phyloP scores from a whole-genome alignment of 2,329 filamentous ascomycete genomes.

The Lecanoromycetidae sp. region DNA sequence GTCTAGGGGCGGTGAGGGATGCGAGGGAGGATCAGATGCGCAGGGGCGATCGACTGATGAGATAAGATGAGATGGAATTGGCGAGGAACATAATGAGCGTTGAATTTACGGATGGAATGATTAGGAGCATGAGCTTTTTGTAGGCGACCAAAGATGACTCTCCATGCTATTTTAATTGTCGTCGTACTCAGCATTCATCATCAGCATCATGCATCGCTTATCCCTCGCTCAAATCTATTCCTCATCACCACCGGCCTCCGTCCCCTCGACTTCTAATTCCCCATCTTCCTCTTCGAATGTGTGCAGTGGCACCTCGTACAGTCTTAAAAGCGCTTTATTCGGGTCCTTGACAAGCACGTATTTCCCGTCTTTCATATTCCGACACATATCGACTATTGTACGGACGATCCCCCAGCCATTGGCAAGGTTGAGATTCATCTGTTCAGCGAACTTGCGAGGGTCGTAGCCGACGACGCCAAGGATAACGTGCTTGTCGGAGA shows the following conservation, averaged over 20 bases:
- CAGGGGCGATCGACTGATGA: background rate
- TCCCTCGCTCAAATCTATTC: slow-evolving; percentile 3
- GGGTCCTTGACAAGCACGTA: slow-evolving; percentile 65
- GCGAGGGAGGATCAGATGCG: background rate
- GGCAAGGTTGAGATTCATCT: slow-evolving; percentile 95
- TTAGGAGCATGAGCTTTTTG: too few relatives aligned
- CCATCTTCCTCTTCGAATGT: slow-evolving; percentile 86
- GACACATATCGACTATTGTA: slow-evolving; percentile 79
- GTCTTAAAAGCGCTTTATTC: slow-evolving; percentile 86
- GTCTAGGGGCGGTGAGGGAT: background rate
- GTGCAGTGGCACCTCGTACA: slow-evolving; percentile 79
- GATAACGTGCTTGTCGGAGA: slow-evolving; percentile 85
- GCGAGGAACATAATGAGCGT: too few relatives aligned
- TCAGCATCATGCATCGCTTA: background rate
- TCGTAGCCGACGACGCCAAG: slow-evolving; percentile 96
- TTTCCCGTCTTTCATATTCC: slow-evolving; percentile 31
- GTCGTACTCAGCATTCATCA: too few relatives aligned
- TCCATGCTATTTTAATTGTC: background rate
- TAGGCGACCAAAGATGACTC: background rate
- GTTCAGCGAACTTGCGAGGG: slow-evolving; percentile 85
- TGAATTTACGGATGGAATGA: too few relatives aligned
- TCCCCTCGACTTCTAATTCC: slow-evolving; percentile 41
- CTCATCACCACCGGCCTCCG: slow-evolving; percentile 12
- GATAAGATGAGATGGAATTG: too few relatives aligned
- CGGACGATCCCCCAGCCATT: slow-evolving; percentile 99